Percentiles rank a stretch among this genome's conserved stretches.
phyloP scores from a whole-genome alignment of 176 grass and related monocot species.

The Cymbopogon citratus region DNA sequence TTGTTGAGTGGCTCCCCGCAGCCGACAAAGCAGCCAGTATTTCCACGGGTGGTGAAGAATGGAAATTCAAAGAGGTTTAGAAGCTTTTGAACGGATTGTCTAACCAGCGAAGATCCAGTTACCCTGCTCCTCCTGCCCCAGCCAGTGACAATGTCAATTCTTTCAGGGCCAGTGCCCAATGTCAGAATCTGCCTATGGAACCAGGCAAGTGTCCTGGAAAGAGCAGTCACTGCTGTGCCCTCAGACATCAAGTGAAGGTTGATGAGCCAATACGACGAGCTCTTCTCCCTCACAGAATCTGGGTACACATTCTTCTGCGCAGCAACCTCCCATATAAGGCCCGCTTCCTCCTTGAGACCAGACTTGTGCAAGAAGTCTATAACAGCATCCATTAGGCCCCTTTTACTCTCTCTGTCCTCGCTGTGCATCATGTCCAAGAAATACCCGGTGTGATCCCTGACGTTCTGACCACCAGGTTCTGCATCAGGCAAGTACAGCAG shows the following conservation, averaged over 20 bases:
- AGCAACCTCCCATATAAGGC: constrained; percentile 88
- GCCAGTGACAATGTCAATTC: constrained; percentile 89
- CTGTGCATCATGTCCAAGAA: constrained; percentile 95
- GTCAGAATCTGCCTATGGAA: constrained; percentile 69
- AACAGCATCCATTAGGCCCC: constrained; percentile 84
- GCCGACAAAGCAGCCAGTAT: constrained; percentile 84
- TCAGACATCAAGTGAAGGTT: constrained; percentile 96
- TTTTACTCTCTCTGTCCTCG: constrained; percentile 90
- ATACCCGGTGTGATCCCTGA: constrained; percentile 54
- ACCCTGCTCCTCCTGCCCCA: constrained; percentile 93
- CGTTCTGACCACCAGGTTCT: constrained; percentile 72
- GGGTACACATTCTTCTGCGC: constrained; percentile 92
- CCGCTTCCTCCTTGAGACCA: constrained; percentile 91
- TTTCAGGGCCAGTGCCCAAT: constrained; percentile 43
- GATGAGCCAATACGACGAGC: constrained; percentile 73
- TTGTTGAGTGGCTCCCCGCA: constrained; percentile 69
- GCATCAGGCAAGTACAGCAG: constrained; percentile 76
- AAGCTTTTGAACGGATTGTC: constrained; percentile 73
- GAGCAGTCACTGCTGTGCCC: constrained; percentile 75
- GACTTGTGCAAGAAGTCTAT: constrained; percentile 91
- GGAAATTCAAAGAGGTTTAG: constrained; percentile 73
- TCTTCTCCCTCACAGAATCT: constrained; percentile 75
- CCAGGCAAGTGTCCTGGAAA: constrained; percentile 86
- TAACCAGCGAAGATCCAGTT: constrained; percentile 74
- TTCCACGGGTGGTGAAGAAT: constrained; percentile 55